phyloP scores from a whole-genome alignment of 345 rosid species.

The Toxicodendron radicans region DNA sequence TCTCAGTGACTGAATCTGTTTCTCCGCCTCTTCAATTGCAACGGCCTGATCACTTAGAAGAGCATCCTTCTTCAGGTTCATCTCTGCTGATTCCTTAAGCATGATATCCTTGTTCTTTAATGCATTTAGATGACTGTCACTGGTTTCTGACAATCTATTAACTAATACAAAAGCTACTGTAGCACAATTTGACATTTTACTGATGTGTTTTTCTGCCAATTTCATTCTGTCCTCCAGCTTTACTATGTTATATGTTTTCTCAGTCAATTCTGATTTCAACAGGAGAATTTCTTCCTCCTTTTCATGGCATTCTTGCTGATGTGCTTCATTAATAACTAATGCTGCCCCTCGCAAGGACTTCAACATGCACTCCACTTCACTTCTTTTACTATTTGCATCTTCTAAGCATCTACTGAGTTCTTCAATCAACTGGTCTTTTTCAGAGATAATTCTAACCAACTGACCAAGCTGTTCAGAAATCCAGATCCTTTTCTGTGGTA shows the following conservation, averaged over 20 bases:
- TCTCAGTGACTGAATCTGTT: constrained; percentile 43
- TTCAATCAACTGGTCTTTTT: constrained; percentile 73
- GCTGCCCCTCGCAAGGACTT: constrained; percentile 87
- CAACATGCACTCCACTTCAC: constrained; percentile 78
- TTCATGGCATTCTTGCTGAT: constrained; percentile 74
- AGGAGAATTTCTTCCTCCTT: constrained; percentile 60
- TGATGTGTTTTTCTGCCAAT: constrained; percentile 44
- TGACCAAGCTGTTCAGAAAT: constrained; percentile 79
- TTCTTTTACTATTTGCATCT: constrained; percentile 68
- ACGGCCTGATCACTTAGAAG: constrained; percentile 41
- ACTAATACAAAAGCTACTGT: constrained; percentile 77
- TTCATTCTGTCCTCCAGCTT: constrained; percentile 62
- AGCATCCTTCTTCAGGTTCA: constrained; percentile 39
- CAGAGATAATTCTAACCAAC: constrained; percentile 58
- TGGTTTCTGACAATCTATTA: constrained; percentile 63
- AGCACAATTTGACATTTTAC: constrained; percentile 60
- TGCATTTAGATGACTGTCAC: constrained; percentile 35
- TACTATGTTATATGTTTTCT: constrained; percentile 40
- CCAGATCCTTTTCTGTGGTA: constrained; percentile 81
- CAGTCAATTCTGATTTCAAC: constrained; percentile 55
- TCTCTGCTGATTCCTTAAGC: constrained; percentile 45
- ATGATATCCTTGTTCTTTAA: constrained; percentile 50
- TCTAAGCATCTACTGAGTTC: constrained; percentile 81
- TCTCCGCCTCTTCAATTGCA: constrained; percentile 37
- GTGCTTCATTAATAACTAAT: constrained; percentile 78